Base-by-base conservation (phyloP, 495 filamentous ascomycete genomes). In the Chaetomidium leptoderma region DNA sequence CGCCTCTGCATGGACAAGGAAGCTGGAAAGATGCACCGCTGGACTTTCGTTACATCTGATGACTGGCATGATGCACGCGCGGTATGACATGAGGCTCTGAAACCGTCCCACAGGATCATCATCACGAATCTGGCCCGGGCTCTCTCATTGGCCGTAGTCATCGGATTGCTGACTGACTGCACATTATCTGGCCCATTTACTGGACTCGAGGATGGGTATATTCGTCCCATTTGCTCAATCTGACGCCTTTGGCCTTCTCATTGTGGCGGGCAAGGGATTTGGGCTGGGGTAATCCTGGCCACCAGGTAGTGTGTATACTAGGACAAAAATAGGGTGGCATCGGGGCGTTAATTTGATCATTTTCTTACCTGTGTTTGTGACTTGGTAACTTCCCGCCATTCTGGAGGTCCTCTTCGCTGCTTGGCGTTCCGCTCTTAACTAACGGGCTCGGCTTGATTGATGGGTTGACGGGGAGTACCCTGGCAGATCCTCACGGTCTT, bases 61-160 rank as follows among this genome's bases (percentile, higher is more conserved):
- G 26, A 53, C 17, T 32, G 7, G 47, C 32, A 48, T 36, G 37
- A 4, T 43, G 24, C 30, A 16, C n/a, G 50, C 50, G n/a, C 11
- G 50, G 50, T 42, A 53, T 43, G 37, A 37, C n/a, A 32, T 39
- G 51, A 53, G 36, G 37, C 26, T 42, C n/a, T 53, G 49, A 39
- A 27, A 40, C 36, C 23, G 35, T 13, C 23, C 49, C 16, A 29
- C 3, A 37, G 37, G 35, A 29, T 23, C 40, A 52, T 29, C 21
- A 8, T 30, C 36, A 43, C 33, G 32, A 21, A 53, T 16, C 1
- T 19, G 23, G 24, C 16, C 5, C n/a, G 37, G 21, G 51, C 6
- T 32, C n/a, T 32, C 29, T 17, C 48, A 36, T 23, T 13, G 37
- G 26, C 49, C 49, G 16, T 1, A 53, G 14, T 4, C 19, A 24